Percentiles rank a stretch among this genome's conserved stretches.
These are phyloP conservation scores for Chaetomium sp. DNA, from an alignment of 2,329 filamentous ascomycete species.

Conservation along the genomic window DNA sequence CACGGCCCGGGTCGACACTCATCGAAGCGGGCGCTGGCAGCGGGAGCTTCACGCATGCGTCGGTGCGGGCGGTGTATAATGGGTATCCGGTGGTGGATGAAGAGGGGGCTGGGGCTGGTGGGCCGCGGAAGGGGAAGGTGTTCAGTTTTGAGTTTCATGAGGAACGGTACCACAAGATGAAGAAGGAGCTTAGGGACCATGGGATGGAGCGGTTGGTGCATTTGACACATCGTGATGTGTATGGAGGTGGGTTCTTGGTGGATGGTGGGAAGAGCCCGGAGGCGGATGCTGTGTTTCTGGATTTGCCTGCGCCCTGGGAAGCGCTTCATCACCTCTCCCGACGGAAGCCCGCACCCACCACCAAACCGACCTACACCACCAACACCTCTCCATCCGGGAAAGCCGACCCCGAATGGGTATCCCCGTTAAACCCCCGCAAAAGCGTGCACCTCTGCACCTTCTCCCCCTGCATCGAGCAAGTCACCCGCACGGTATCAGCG, in stretches of 20 bases:
- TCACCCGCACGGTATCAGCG: constrained; percentile 73
- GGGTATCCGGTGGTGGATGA: constrained; percentile 47
- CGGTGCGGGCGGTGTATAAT: constrained; percentile 68
- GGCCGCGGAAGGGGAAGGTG: constrained; percentile 56
- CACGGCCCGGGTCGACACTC: constrained; percentile 62
- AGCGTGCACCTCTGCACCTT: constrained; percentile 85
- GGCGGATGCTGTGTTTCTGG: constrained; percentile 69
- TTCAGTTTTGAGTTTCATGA: constrained; percentile 81
- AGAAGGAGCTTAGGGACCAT: constrained; percentile 63
- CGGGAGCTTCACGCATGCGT: constrained; percentile 77
- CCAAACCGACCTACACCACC: constrained; percentile 9
- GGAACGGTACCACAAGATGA: constrained; percentile 62
- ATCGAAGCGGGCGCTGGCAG: constrained; percentile 80
- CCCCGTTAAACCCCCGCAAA: constrained; percentile 63
- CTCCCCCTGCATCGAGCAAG: constrained; percentile 95
- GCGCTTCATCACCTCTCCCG: constrained; percentile 70
- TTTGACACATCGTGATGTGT: constrained; percentile 74
- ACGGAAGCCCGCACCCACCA: constrained; percentile 29
- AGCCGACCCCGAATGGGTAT: constrained; percentile 39
- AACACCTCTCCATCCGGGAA: constrained; percentile 15
- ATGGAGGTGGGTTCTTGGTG: constrained; percentile 64
- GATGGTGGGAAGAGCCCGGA: constrained; percentile 48
- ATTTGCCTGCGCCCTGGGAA: constrained; percentile 75
- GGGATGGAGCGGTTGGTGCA: constrained; percentile 59
- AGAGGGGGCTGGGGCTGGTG: constrained; percentile 17